phyloP scores from a whole-genome alignment of 1,284 basidiomycete species.

The Leccinum angustisporum region DNA sequence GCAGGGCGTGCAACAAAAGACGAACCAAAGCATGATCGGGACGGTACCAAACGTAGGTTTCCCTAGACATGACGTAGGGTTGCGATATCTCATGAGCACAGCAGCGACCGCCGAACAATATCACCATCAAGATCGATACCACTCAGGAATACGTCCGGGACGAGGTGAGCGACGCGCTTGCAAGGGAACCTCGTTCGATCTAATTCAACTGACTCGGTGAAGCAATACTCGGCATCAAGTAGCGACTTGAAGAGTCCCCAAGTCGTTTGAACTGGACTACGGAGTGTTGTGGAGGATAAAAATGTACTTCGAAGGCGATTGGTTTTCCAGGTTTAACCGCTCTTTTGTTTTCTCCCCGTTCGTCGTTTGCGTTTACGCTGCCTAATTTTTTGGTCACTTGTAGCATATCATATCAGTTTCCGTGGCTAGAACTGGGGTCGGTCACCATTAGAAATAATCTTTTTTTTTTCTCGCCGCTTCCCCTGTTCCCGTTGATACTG shows the following conservation, averaged over 20 bases:
- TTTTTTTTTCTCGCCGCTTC: neutral
- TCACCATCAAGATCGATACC: slow-evolving; percentile 36
- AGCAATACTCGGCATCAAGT: slow-evolving; percentile 23
- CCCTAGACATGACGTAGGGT: neutral
- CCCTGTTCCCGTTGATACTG: neutral
- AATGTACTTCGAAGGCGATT: slow-evolving; percentile 8
- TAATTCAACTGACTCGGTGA: slow-evolving; percentile 2
- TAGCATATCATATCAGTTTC: slow-evolving; percentile 14
- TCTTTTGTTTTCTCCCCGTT: slow-evolving; percentile 5
- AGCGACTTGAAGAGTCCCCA: slow-evolving; percentile 22
- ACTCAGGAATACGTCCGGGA: slow-evolving; percentile 33
- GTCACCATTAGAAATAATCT: slow-evolving; percentile 12
- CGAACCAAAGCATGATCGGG: slow-evolving; percentile 19
- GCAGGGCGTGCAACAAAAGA: slow-evolving; percentile 32
- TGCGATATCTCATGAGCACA: slow-evolving; percentile 9
- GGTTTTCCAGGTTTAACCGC: slow-evolving; percentile 1
- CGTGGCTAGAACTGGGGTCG: slow-evolving; percentile 18
- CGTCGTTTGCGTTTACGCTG: slow-evolving; percentile 4
- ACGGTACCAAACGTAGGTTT: slow-evolving; percentile 19
- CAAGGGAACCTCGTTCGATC: neutral
- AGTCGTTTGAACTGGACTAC: slow-evolving; percentile 14
- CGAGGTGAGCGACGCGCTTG: slow-evolving; percentile 22
- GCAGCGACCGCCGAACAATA: slow-evolving; percentile 32
- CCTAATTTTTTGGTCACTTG: slow-evolving; percentile 13
- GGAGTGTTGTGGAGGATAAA: neutral